Percentiles rank a stretch among this genome's conserved stretches.
Evolutionary conservation across 75 land plant genomes (phyloP).

Genomic region (Picea sitchensis): DNA sequence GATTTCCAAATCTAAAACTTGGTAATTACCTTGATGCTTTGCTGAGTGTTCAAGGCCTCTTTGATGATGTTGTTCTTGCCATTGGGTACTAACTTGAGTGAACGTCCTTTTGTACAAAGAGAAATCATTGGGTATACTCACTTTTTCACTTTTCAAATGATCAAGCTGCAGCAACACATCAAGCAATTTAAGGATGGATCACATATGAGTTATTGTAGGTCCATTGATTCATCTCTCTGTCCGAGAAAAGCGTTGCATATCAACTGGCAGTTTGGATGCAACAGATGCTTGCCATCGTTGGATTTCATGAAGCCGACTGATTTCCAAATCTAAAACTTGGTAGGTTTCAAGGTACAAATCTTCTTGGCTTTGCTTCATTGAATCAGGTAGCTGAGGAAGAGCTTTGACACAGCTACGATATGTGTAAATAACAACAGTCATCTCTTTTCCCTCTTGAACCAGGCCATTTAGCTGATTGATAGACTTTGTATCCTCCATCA

Average conservation of each 20-base stretch:
- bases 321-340: constrained; percentile 92
- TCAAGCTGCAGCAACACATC: constrained; percentile 88
- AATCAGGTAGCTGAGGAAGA: constrained; percentile 66
- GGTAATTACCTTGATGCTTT: constrained; percentile 25
- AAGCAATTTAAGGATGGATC: constrained; percentile 88
- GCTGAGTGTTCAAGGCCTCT: too few species aligned
- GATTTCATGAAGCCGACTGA: constrained; percentile 86
- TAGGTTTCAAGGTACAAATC: constrained; percentile 90
- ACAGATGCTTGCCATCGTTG: constrained; percentile 89
- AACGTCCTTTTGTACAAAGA: too few species aligned
- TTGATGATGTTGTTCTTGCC: too few species aligned
- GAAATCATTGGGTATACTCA: too few species aligned
- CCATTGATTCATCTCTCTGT: constrained; percentile 86
- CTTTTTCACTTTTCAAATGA: constrained; percentile 96
- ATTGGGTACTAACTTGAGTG: too few species aligned
- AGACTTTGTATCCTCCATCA: constrained; percentile 85
- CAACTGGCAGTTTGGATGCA: constrained; percentile 81
- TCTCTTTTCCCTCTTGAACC: constrained; percentile 80
- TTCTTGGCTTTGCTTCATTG: constrained; percentile 93
- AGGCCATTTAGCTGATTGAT: constrained; percentile 81
- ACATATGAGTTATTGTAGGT: constrained; percentile 88
- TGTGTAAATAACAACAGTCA: constrained; percentile 86
- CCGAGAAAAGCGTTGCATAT: constrained; percentile 88
- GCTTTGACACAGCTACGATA: constrained; percentile 67
- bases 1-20: constrained; percentile 93